phyloP scores from a whole-genome alignment of 192 early-diverging fungal genomes.

The Thamnidium elegans region DNA sequence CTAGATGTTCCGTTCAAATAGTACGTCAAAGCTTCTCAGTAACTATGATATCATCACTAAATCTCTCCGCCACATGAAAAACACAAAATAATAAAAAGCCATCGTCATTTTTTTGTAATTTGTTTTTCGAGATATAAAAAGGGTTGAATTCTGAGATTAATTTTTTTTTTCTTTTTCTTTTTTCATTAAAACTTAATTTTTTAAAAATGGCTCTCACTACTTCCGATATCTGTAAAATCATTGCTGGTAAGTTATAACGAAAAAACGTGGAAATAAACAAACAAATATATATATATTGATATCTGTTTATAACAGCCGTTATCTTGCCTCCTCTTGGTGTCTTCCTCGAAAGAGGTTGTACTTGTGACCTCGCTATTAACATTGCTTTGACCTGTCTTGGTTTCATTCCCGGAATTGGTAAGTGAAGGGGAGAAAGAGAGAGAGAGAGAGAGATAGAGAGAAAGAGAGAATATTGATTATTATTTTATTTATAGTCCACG shows the following conservation, averaged over 20 bases:
- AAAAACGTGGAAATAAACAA: not conserved
- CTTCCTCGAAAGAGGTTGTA: slow-evolving; percentile 37
- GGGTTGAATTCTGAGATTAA: slow-evolving; percentile 1
- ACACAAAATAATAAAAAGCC: not conserved
- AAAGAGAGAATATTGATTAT: not conserved
- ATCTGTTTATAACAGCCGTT: slow-evolving; percentile 17
- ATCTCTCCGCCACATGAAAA: no score
- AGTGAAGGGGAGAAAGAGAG: not conserved
- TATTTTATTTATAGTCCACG: slow-evolving; percentile 18
- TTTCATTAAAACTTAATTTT: not conserved
- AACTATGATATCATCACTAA: no score
- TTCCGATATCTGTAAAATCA: slow-evolving; percentile 35
- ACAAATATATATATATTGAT: not conserved
- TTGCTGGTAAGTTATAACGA: slow-evolving; percentile 22
- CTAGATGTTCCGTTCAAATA: no score
- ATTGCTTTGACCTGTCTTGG: slow-evolving; percentile 64
- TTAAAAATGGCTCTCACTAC: slow-evolving; percentile 32
- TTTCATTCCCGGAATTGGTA: slow-evolving; percentile 58
- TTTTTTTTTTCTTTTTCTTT: slow-evolving; percentile 9
- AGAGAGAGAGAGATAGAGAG: no score
- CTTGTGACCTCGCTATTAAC: slow-evolving; percentile 59
- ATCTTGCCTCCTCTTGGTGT: slow-evolving; percentile 38
- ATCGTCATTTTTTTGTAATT: no score
- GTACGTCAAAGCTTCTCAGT: no score
- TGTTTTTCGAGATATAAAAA: not conserved